Conservation (phyloP, 148 eudicot species). For the Rhododendron henanense region DNA sequence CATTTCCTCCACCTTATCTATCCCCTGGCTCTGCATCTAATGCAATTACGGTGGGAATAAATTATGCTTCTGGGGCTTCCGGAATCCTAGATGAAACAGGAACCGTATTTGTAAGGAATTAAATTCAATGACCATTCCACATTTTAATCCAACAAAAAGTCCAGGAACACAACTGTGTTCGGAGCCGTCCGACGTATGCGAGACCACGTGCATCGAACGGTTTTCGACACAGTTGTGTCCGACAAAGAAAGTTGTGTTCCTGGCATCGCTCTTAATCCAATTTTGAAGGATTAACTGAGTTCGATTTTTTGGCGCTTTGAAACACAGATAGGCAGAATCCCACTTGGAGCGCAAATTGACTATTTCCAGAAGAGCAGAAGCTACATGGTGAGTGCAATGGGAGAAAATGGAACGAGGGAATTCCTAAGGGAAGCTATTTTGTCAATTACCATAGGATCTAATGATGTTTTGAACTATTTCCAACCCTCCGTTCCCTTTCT, state of each 20-base stretch:
- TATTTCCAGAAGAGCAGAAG: slow-evolving; percentile 43
- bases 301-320: not conserved
- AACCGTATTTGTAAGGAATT: slow-evolving; percentile 38
- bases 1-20: slow-evolving; percentile 50
- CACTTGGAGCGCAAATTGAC: slow-evolving; percentile 42
- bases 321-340: slow-evolving; percentile 50
- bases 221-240: not conserved
- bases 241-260: not conserved
- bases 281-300: not conserved
- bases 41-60: slow-evolving; percentile 35
- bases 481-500: slow-evolving; percentile 42
- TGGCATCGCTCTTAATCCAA: too few species aligned
- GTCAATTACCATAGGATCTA: slow-evolving; percentile 56
- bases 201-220: not conserved
- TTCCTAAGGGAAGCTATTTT: slow-evolving; percentile 36
- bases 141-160: not conserved
- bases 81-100: slow-evolving; percentile 61
- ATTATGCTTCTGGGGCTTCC: slow-evolving; percentile 70
- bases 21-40: slow-evolving; percentile 35
- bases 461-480: slow-evolving; percentile 51
- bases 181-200: too few species aligned
- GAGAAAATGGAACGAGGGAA: slow-evolving; percentile 31
- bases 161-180: not conserved
- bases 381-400: slow-evolving; percentile 35
- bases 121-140: not conserved